Base-by-base conservation (phyloP, 768 basidiomycete species). In the Dendrothele bispora region DNA sequence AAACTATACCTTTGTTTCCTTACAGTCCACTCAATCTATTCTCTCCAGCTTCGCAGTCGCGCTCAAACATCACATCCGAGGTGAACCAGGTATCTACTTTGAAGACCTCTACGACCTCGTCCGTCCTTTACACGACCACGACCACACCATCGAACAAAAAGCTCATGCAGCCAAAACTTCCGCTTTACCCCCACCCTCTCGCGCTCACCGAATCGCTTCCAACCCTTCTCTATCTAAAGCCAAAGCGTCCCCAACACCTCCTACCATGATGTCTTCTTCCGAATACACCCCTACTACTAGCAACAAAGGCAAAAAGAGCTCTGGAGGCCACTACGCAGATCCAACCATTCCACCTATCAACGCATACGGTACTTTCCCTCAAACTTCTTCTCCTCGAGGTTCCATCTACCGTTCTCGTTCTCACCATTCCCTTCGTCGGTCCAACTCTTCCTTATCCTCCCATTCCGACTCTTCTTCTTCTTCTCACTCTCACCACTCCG, bases 51-150 rank as follows among this genome's bases (percentile, higher is more conserved):
- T 65, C 41, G 55, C 61, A 11, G 57, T 73, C 6, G 60, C 71
- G 0, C 35, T 71, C 4, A 75, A 74, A 52, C 73, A 74, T 50
- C 68, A 74, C 49, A 55, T 73, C 2, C 58, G 72, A 57, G 65
- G 72, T 5, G 72, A 70, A 51, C 56, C 60, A 29, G 68, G 68
- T 0, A 71, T 72, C 27, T 72, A 66, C 43, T 72, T 69, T 46
- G 65, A 72, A 50, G 73, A 73, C 43, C 55, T 74, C 7, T 74
- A 70, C 43, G 52, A 55, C 17, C 57, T 70, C 4, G 64, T 71
- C n/a, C 58, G 59, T 30, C 68, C 70, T 1, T 58, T 73, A 4
- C 73, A 72, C 43, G 57, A 51, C 43, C 49, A 51, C 29, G 49
- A 51, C 6, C 49, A 51, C 26, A 45, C 49, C 17, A 21, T 26